These are phyloP conservation scores for Phyllosticta ampelicida DNA, from an alignment of 2,329 filamentous ascomycete species.

Conservation along the genomic window DNA sequence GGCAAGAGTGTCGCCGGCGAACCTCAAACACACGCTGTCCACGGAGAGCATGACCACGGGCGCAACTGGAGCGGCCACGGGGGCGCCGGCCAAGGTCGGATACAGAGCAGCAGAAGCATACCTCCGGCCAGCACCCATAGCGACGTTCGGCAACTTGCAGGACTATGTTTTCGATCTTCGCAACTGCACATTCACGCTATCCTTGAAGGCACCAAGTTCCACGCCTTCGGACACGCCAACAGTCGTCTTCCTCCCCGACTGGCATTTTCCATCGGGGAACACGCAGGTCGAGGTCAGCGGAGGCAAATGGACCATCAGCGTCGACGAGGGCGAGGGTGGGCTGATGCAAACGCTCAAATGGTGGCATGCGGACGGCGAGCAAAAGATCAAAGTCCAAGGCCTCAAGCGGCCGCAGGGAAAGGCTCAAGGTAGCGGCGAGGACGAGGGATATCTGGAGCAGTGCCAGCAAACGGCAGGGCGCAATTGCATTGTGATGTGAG, in stretches of 20 bases:
- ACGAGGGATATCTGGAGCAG: constrained; percentile 66
- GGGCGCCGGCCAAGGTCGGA: constrained; percentile 45
- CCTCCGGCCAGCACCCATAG: constrained; percentile 71
- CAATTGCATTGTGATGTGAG: constrained; percentile 35
- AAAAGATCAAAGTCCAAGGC: constrained; percentile 67
- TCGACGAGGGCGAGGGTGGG: constrained; percentile 57
- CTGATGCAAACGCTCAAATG: constrained; percentile 69
- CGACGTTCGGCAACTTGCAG: constrained; percentile 59
- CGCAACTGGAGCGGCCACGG: constrained; percentile 11
- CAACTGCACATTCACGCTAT: constrained; percentile 65
- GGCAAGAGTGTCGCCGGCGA: constrained; percentile 56
- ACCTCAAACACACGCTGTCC: constrained; percentile 62
- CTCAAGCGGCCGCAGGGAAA: constrained; percentile 48
- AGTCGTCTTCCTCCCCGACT: constrained; percentile 76
- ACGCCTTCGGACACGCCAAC: constrained; percentile 60
- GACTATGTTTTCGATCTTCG: constrained; percentile 73
- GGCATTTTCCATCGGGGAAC: constrained; percentile 69
- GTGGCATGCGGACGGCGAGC: constrained; percentile 86
- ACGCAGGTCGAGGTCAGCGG: constrained; percentile 66
- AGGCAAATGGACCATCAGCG: constrained; percentile 81
- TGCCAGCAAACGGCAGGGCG: constrained; percentile 29
- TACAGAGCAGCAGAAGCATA: constrained; percentile 89
- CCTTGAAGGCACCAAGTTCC: constrained; percentile 50
- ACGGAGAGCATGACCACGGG: constrained; percentile 37
- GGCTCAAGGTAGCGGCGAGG: constrained; percentile 49